Percentiles rank a stretch among this genome's conserved stretches.
Conservation (phyloP, 768 basidiomycete genomes). For the Boletus subparvulus region DNA sequence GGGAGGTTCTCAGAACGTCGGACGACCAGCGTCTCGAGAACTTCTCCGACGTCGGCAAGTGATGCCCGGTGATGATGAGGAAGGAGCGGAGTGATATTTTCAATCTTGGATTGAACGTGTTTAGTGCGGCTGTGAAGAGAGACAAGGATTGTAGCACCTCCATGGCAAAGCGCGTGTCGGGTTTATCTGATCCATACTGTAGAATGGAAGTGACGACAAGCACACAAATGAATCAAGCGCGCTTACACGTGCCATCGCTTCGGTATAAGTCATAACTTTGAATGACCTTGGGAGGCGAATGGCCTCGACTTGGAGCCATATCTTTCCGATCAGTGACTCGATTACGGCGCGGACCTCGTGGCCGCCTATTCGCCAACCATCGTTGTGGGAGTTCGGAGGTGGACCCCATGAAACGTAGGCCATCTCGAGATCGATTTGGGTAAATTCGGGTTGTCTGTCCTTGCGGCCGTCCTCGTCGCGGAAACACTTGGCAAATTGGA, state of each 20-base stretch:
- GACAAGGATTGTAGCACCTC: constrained; percentile 54
- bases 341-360: constrained; percentile 75
- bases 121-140: constrained; percentile 8
- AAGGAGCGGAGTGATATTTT: constrained; percentile 33
- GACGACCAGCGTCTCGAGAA: constrained; percentile 34
- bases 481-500: constrained; percentile 92
- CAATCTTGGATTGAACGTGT: constrained; percentile 29
- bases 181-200: constrained; percentile 93
- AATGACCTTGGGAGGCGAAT: constrained; percentile 62
- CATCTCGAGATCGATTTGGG: constrained; percentile 96
- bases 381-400: constrained; percentile 14
- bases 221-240: constrained; percentile 8
- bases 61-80: constrained; percentile 26
- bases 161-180: constrained; percentile 84
- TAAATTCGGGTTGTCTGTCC: constrained; percentile 96
- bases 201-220: constrained; percentile 19
- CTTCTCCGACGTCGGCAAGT: constrained; percentile 26
- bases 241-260: constrained; percentile 86
- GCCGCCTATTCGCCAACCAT: constrained; percentile 84
- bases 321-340: constrained; percentile 67
- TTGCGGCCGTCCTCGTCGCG: constrained; percentile 94
- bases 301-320: constrained; percentile 75
- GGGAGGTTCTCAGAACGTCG: constrained; percentile 26
- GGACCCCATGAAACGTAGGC: constrained; percentile 86
- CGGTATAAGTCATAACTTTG: constrained; percentile 81